Evolutionary conservation across 73 alveolate species (phyloP).

Genomic region (Effrenium voratum): DNA sequence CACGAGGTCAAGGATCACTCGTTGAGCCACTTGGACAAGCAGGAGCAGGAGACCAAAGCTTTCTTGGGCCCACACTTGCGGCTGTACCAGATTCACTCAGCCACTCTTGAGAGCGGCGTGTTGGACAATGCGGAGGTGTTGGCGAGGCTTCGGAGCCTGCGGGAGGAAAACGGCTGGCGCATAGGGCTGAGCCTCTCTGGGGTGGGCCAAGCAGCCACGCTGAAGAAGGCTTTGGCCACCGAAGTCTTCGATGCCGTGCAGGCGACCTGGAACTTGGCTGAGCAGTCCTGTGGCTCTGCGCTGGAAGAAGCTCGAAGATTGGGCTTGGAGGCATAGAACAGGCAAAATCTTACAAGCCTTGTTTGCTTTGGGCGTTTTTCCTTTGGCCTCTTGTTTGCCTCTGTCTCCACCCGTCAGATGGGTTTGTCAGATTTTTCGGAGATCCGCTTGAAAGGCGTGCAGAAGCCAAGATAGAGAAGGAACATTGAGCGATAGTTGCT

Average conservation of each 20-base stretch:
- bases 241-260: constrained; percentile 75
- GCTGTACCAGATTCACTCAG: constrained; percentile 80
- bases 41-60: constrained; percentile 49
- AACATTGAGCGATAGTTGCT: too few relatives aligned
- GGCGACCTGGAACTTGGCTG: constrained; percentile 85
- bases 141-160: constrained; percentile 21
- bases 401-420: too few relatives aligned
- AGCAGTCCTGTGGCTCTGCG: constrained; percentile 82
- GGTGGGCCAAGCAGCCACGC: constrained; percentile 42
- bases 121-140: constrained; percentile 56
- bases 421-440: too few relatives aligned
- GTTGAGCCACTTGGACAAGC: constrained; percentile 6
- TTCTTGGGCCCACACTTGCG: constrained; percentile 44
- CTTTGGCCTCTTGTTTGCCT: too few relatives aligned
- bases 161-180: constrained; percentile 47
- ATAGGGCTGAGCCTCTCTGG: constrained; percentile 74
- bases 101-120: constrained; percentile 85
- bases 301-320: constrained; percentile 6
- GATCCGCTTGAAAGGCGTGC: too few relatives aligned
- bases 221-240: constrained; percentile 37
- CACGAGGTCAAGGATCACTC: constrained; percentile 90
- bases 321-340: constrained; percentile 42
- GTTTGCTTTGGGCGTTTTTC: too few relatives aligned
- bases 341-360: too few relatives aligned
- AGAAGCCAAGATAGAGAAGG: too few relatives aligned